Evolutionary conservation across 306 rosid species (phyloP).

Genomic region (Glycine tomentella): DNA sequence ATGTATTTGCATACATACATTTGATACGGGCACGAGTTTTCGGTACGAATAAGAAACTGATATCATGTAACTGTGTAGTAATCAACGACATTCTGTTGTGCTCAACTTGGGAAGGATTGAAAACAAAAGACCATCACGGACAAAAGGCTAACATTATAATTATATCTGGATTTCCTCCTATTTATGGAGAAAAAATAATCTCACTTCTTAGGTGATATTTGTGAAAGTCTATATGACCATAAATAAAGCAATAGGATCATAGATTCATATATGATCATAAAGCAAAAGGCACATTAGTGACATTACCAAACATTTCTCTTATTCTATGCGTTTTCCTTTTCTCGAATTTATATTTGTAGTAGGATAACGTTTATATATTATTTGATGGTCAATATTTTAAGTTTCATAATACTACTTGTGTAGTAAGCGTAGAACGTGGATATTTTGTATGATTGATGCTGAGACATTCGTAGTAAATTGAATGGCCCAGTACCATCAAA

Average conservation of each 20-base stretch:
- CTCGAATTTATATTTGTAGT: background rate
- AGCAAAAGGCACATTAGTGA: background rate
- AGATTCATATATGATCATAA: background rate
- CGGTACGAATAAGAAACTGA: background rate
- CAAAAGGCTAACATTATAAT: background rate
- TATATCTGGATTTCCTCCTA: too few relatives aligned
- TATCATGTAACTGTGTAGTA: background rate
- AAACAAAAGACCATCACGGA: background rate
- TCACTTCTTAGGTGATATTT: background rate
- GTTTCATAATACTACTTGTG: too few relatives aligned
- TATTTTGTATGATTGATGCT: too few relatives aligned
- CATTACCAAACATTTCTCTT: background rate
- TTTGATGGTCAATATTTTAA: background rate
- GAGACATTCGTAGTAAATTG: background rate
- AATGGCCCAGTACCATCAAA: background rate
- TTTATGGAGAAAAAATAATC: too few relatives aligned
- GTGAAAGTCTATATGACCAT: background rate
- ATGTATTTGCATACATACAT: background rate
- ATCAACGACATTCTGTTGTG: slow-evolving; percentile 1
- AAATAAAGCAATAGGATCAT: background rate
- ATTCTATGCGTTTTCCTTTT: background rate
- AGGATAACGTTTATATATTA: background rate
- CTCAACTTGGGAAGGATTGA: slow-evolving; percentile 1
- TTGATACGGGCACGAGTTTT: background rate
- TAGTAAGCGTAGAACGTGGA: too few relatives aligned